A percentile compares a stretch with the other conserved stretches of the same genome.
Evolutionary conservation across 257 asterid species (phyloP).

Genomic region (Parsonsia alboflavescens): DNA sequence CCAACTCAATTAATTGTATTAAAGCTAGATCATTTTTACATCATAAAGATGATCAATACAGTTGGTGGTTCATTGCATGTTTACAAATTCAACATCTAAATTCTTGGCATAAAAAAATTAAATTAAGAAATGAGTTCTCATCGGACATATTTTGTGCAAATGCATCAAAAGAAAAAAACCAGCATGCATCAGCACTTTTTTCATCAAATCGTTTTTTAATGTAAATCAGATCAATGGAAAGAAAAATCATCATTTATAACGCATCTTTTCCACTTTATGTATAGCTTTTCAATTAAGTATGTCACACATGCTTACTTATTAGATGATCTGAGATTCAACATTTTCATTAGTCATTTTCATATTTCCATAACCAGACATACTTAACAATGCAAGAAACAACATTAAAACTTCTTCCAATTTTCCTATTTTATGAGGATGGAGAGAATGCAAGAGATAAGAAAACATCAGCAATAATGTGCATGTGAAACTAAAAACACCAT

Average conservation of each 20-base stretch:
- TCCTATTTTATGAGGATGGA: not conserved
- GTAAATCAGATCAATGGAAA: not conserved
- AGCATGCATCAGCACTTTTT: too few relatives aligned
- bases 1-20: too few relatives aligned
- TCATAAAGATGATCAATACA: too few relatives aligned
- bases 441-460: not conserved
- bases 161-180: too few relatives aligned
- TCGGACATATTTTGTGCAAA: too few relatives aligned
- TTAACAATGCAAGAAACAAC: not conserved
- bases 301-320: not conserved
- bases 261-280: not conserved
- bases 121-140: too few relatives aligned
- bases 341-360: not conserved
- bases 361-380: not conserved
- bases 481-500: not conserved
- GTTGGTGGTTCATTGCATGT: too few relatives aligned
- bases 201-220: too few relatives aligned
- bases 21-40: too few relatives aligned
- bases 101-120: too few relatives aligned
- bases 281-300: not conserved
- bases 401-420: not conserved
- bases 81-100: too few relatives aligned
- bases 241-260: not conserved
- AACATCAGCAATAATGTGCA: not conserved
- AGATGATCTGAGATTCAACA: not conserved